Evolutionary conservation across 2,329 filamentous ascomycete species (phyloP), one percentile per base, ranked within the genome.

Genomic region (Diaporthe sp.): DNA sequence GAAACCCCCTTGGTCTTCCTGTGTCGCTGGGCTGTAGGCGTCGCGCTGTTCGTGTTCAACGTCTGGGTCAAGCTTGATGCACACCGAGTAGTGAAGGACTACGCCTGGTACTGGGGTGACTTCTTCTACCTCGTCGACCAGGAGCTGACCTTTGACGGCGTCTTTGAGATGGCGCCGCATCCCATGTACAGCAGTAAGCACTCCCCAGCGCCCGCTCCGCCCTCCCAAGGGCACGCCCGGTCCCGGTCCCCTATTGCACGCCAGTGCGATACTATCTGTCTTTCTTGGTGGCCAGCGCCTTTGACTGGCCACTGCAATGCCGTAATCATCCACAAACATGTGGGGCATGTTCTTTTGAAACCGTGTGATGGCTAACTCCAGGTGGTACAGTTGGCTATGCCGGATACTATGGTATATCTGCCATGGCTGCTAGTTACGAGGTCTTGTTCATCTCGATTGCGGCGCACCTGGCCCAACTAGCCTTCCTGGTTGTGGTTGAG

Each of bases 81-180:
- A 28, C 97, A 99, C 84, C 91, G 97, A 77, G 97, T 99, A 68
- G 97, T 99, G 82, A 98, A 98, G 85, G 97, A 99, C 85, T 99
- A 96, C 86, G 97, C 97, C 39, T 99, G 97, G 97, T 99, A 98
- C 86, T 99, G 97, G 97, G 97, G 97, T 77, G 97, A 99, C 85
- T 98, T 98, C 86, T 99, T 98, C 89, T 99, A 95, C 85, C 92
- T 99, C 81, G 95, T 99, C 83, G 97, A 99, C 85, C 96, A 98
- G 86, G 95, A 98, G 82, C 89, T 99, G 83, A 98, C 96, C 68
- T 99, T 99, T 84, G 97, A 99, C 82, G 97, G 97, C 74, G 97
- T 99, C 77, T 99, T 98, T 83, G 97, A 99, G 86, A 97, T 99
- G 93, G 97, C 97, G 28, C 97, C 97, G 44, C 97, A 98, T 83